These are phyloP conservation scores for Yamadazyma atmosphaerica DNA, from an alignment of 1,139 yeast genomes.

Conservation along the genomic window DNA sequence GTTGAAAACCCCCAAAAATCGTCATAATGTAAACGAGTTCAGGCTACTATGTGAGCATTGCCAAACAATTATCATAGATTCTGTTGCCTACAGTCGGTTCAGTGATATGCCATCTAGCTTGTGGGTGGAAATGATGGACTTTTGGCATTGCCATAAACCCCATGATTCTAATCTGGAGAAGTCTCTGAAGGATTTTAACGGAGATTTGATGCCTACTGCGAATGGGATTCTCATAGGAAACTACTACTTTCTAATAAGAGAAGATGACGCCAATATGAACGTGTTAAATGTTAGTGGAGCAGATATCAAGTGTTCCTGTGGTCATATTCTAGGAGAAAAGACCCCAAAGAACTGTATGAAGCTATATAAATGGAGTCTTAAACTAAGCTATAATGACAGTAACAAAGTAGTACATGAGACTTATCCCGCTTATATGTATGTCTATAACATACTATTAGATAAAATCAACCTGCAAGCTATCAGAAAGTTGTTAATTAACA, in stretches of 20 bases:
- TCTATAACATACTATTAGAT: slow-evolving; percentile 43
- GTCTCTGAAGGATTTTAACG: slow-evolving; percentile 26
- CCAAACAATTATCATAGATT: slow-evolving; percentile 24
- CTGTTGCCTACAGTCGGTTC: slow-evolving; percentile 29
- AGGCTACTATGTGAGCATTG: slow-evolving; percentile 39
- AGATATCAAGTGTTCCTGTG: slow-evolving; percentile 33
- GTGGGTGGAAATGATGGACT: slow-evolving; percentile 96
- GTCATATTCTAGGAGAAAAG: slow-evolving; percentile 31
- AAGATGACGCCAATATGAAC: slow-evolving; percentile 14
- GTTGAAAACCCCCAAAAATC: slow-evolving; percentile 27
- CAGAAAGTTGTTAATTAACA: slow-evolving; percentile 59
- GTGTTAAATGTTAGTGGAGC: slow-evolving; percentile 7
- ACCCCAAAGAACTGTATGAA: slow-evolving; percentile 24
- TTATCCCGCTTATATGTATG: slow-evolving; percentile 34
- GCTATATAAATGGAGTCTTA: slow-evolving; percentile 63
- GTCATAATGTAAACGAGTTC: slow-evolving; percentile 26
- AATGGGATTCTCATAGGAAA: slow-evolving; percentile 55
- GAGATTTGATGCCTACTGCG: slow-evolving; percentile 46
- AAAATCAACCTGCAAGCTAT: slow-evolving; percentile 48
- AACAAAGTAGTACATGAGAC: slow-evolving; percentile 20
- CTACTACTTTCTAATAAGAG: slow-evolving; percentile 51
- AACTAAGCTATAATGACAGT: slow-evolving; percentile 23
- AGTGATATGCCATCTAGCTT: slow-evolving; percentile 84
- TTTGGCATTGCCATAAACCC: slow-evolving; percentile 98
- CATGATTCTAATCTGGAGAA: slow-evolving; percentile 24